phyloP scores from a whole-genome alignment of 805 yeast species.

The Yarrowia phangngaensis region DNA sequence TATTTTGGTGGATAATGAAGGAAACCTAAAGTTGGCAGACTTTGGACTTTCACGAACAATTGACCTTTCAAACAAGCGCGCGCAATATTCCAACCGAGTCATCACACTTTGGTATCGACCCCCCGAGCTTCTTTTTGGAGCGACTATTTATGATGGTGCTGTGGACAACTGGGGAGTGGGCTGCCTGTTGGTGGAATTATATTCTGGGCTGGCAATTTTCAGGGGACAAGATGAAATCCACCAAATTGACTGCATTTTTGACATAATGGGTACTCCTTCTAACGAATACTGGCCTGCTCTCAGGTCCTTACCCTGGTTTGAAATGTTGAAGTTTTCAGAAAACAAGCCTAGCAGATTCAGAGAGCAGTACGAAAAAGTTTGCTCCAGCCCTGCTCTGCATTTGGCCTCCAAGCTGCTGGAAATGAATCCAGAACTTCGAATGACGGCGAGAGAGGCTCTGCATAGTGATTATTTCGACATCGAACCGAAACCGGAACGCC shows the following conservation, averaged over 20 bases:
- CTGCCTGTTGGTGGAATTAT: constrained; percentile 79
- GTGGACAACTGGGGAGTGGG: constrained; percentile 98
- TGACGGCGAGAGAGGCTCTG: constrained; percentile 67
- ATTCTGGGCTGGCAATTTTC: constrained; percentile 69
- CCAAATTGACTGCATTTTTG: constrained; percentile 71
- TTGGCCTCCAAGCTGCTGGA: constrained; percentile 60
- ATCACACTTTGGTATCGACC: constrained; percentile 98
- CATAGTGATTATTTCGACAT: constrained; percentile 65
- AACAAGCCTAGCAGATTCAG: constrained; percentile 40
- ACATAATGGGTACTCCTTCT: constrained; percentile 83
- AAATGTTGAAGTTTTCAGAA: constrained; percentile 62
- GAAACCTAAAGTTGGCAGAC: constrained; percentile 85
- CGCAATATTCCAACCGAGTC: constrained; percentile 90
- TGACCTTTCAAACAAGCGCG: constrained; percentile 42
- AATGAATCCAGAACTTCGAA: constrained; percentile 65
- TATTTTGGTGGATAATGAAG: constrained; percentile 67
- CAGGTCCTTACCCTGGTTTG: constrained; percentile 88
- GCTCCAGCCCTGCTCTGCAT: constrained; percentile 51
- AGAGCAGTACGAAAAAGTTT: constrained; percentile 44
- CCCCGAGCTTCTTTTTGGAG: constrained; percentile 85
- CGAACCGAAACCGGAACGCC: constrained; percentile 61
- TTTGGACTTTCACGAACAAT: constrained; percentile 76
- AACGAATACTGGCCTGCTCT: constrained; percentile 70
- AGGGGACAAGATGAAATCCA: constrained; percentile 87
- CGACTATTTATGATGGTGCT: constrained; percentile 83